phyloP scores from a whole-genome alignment of 2,329 filamentous ascomycete species.

The Sarocladium oryzae region DNA sequence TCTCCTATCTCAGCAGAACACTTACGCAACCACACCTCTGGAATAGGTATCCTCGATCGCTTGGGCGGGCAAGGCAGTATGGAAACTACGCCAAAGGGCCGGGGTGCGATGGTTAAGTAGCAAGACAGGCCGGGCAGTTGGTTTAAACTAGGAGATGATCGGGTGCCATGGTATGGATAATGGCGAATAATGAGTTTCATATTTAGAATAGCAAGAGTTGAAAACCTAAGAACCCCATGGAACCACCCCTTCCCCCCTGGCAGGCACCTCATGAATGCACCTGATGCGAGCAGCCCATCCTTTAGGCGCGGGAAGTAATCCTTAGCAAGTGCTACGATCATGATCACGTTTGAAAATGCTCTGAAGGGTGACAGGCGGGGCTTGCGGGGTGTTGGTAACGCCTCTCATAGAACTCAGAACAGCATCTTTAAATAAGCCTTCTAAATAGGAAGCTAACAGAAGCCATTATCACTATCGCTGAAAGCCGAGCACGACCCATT shows the following conservation, averaged over 20 bases:
- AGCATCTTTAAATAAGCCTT: background rate
- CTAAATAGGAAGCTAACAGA: background rate
- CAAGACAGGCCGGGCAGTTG: background rate
- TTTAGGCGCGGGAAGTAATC: background rate
- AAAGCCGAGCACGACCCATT: background rate
- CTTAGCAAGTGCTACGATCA: background rate
- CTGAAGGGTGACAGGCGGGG: background rate
- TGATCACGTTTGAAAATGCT: background rate
- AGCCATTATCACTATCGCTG: background rate
- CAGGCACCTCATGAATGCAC: background rate
- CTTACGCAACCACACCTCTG: too few species aligned
- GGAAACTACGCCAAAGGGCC: too few species aligned
- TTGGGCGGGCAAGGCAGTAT: too few species aligned
- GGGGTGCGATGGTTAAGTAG: too few species aligned
- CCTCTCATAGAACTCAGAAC: background rate
- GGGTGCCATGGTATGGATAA: too few species aligned
- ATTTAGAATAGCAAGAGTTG: background rate
- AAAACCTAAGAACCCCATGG: background rate
- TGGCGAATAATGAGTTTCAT: background rate
- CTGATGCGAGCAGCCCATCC: too few species aligned
- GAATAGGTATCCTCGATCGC: too few species aligned
- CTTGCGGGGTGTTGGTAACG: background rate
- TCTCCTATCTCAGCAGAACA: too few species aligned
- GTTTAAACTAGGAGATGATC: background rate
- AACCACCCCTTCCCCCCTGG: background rate